A percentile compares a stretch with the other conserved stretches of the same genome.
Evolutionary conservation across 2,329 filamentous ascomycete species (phyloP).

Genomic region (Ceratocystis cacaofunesta): DNA sequence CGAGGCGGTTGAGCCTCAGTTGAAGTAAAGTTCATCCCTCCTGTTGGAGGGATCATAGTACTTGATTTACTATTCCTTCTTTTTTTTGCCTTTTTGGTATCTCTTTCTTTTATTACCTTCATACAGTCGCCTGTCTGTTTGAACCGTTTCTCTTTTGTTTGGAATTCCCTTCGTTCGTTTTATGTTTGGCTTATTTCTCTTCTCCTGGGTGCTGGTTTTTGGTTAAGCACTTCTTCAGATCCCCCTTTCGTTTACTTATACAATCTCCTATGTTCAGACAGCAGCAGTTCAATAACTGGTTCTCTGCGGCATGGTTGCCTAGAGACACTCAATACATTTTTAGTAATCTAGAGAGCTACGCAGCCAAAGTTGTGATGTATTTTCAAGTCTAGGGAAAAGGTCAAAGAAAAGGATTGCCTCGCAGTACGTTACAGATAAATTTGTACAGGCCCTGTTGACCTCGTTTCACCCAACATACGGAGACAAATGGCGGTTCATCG

Average conservation of each 20-base stretch:
- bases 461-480: background rate
- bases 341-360: background rate
- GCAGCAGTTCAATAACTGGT: background rate
- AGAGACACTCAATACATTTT: background rate
- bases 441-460: background rate
- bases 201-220: background rate
- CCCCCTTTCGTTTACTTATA: slow-evolving; percentile 1
- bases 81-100: background rate
- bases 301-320: background rate
- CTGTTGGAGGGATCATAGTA: background rate
- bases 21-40: background rate
- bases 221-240: background rate
- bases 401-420: background rate
- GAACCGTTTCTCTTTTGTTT: background rate
- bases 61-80: background rate
- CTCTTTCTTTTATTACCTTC: background rate
- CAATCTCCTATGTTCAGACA: background rate
- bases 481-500: background rate
- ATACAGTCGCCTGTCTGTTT: background rate
- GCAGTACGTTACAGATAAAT: background rate
- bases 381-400: background rate
- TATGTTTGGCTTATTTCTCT: background rate
- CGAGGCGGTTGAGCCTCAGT: slow-evolving; percentile 18
- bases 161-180: background rate
- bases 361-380: background rate